Percentiles rank a stretch among this genome's conserved stretches.
These are phyloP conservation scores for Plasmodium gonderi DNA, from an alignment of 169 alveolate species.

Conservation along the genomic window DNA sequence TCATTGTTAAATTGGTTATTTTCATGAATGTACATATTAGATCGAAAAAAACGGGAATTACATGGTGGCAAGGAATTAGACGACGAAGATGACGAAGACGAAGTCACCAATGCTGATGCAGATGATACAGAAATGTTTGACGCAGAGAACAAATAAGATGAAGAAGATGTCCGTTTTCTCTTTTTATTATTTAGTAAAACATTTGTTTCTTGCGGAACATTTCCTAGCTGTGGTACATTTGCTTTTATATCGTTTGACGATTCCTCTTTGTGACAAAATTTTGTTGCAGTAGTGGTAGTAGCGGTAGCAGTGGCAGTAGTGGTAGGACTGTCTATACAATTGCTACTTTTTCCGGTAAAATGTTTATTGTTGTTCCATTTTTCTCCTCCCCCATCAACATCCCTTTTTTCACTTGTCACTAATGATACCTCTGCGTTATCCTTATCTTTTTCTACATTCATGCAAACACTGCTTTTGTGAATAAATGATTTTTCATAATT, in stretches of 20 bases:
- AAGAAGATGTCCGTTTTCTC: background rate
- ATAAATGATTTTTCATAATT: background rate
- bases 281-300: no score
- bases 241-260: background rate
- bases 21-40: background rate
- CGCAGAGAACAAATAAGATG: slow-evolving; percentile 3
- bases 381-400: background rate
- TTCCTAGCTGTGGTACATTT: background rate
- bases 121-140: slow-evolving; percentile 3
- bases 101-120: background rate
- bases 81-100: slow-evolving; percentile 2
- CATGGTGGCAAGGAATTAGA: slow-evolving; percentile 19
- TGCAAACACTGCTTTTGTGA: no score
- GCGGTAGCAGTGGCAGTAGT: no score
- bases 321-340: background rate
- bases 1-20: background rate
- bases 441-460: background rate
- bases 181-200: background rate
- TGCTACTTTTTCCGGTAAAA: background rate
- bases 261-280: background rate
- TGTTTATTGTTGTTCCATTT: background rate
- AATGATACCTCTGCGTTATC: background rate
- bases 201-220: background rate
- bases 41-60: background rate
- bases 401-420: background rate